Evolutionary conservation across 2,329 filamentous ascomycete species (phyloP).

Genomic region (Diaporthe humulicola): DNA sequence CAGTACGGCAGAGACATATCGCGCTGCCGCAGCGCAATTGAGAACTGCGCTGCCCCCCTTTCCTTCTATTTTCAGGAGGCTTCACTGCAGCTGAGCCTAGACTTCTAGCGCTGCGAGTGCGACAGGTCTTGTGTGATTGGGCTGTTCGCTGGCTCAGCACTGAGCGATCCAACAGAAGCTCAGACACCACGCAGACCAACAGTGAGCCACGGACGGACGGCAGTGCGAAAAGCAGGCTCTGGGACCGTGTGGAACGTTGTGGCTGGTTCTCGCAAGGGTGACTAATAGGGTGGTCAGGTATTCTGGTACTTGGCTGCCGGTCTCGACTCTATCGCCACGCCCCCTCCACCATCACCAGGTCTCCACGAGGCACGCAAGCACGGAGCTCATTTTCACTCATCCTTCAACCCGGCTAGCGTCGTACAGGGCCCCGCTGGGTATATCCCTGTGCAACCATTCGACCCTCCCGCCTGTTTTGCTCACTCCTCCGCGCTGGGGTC

Average conservation of each 20-base stretch:
- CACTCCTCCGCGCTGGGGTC: constrained; percentile 32
- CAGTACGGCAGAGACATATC: background rate
- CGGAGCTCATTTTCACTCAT: constrained; percentile 31
- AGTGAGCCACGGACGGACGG: constrained; percentile 2
- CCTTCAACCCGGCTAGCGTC: constrained; percentile 25
- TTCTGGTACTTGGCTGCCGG: constrained; percentile 13
- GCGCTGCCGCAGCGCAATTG: background rate
- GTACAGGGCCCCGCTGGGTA: constrained; percentile 21
- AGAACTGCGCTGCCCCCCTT: constrained; percentile 31
- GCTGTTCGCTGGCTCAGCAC: constrained; percentile 13
- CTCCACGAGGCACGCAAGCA: constrained; percentile 38
- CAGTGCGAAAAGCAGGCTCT: constrained; percentile 30
- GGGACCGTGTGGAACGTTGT: constrained; percentile 38
- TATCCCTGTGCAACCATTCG: constrained; percentile 21
- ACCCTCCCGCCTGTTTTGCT: background rate
- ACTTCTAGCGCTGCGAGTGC: constrained; percentile 2
- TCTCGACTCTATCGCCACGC: constrained; percentile 43
- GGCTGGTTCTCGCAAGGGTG: constrained; percentile 40
- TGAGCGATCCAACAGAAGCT: constrained; percentile 3
- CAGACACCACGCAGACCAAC: constrained; percentile 15
- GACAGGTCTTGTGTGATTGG: constrained; percentile 31
- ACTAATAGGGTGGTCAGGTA: constrained; percentile 38
- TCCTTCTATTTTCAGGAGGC: constrained; percentile 35
- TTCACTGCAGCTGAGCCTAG: constrained; percentile 37
- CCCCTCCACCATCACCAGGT: constrained; percentile 40